phyloP scores from a whole-genome alignment of 1,284 basidiomycete species.

The Boletus semigastroideus region DNA sequence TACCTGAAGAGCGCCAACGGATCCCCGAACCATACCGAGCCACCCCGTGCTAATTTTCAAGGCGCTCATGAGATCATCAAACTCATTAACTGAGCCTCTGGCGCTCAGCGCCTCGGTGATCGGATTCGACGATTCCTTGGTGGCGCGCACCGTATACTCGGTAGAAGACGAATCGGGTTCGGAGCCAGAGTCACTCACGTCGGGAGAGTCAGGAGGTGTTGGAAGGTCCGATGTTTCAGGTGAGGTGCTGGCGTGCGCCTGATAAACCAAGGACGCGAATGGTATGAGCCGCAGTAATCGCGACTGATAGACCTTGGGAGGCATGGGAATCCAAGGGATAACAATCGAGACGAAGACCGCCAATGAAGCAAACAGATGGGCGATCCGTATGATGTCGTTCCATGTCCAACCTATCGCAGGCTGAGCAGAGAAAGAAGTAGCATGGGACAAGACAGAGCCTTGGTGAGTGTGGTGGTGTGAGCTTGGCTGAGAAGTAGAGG shows the following conservation, averaged over 20 bases:
- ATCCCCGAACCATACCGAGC: slow-evolving; percentile 39
- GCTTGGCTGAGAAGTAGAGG: slow-evolving; percentile 38
- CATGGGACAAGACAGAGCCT: slow-evolving; percentile 40
- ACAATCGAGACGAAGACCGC: slow-evolving; percentile 60
- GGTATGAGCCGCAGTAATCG: slow-evolving; percentile 27
- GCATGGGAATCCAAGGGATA: slow-evolving; percentile 45
- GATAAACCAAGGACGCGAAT: slow-evolving; percentile 16
- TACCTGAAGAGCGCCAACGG: slow-evolving; percentile 24
- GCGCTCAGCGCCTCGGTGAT: slow-evolving; percentile 37
- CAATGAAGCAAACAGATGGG: slow-evolving; percentile 63
- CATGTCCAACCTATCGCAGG: slow-evolving; percentile 39
- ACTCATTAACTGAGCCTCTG: slow-evolving; percentile 41
- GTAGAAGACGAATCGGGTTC: slow-evolving; percentile 35
- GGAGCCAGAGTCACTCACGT: slow-evolving; percentile 25
- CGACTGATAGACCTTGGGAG: slow-evolving; percentile 21
- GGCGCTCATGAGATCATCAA: slow-evolving; percentile 38
- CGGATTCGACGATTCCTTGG: slow-evolving; percentile 25
- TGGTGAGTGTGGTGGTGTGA: slow-evolving; percentile 37
- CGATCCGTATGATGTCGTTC: slow-evolving; percentile 51
- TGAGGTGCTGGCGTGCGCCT: slow-evolving; percentile 1
- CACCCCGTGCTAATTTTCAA: slow-evolving; percentile 43
- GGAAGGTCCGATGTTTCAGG: slow-evolving; percentile 15
- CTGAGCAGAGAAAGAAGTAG: slow-evolving; percentile 9
- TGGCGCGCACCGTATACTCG: slow-evolving; percentile 25
- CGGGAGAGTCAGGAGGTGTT: slow-evolving; percentile 26